Percentiles rank a stretch among this genome's conserved stretches.
phyloP scores from a whole-genome alignment of 805 yeast species.

The Wickerhamiella bombiphila region DNA sequence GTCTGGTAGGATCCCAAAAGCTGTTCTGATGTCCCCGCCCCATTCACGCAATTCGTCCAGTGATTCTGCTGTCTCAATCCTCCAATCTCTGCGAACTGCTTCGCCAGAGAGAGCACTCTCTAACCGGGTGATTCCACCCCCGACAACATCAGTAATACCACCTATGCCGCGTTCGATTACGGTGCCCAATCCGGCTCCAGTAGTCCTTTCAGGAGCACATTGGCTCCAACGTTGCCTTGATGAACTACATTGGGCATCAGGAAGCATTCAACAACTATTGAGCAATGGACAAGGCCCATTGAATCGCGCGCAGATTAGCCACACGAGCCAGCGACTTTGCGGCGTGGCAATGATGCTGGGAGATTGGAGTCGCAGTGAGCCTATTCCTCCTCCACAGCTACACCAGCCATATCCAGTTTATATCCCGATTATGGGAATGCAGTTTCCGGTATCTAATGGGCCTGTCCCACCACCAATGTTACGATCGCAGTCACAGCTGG shows the following conservation, averaged over 20 bases:
- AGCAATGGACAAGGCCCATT: neutral
- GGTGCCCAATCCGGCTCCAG: too few species aligned
- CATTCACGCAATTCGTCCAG: neutral
- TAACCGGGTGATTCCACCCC: too few species aligned
- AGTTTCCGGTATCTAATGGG: neutral
- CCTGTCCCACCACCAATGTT: neutral
- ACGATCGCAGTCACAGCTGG: neutral
- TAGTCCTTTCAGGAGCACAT: too few species aligned
- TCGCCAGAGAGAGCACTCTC: neutral
- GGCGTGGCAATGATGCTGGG: neutral
- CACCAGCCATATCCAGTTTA: neutral
- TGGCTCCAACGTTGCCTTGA: neutral
- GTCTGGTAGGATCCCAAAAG: too few species aligned
- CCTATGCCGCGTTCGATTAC: too few species aligned
- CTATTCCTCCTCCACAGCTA: neutral
- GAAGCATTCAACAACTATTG: neutral
- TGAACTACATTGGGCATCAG: neutral
- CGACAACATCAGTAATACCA: too few species aligned
- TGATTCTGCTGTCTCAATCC: constrained; percentile 4
- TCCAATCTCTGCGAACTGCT: constrained; percentile 3
- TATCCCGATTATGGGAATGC: neutral
- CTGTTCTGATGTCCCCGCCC: constrained; percentile 6
- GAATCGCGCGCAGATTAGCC: neutral
- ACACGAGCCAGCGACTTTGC: neutral
- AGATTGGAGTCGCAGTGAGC: neutral